phyloP scores from a whole-genome alignment of 2,329 filamentous ascomycete species.

The Thermothelomyces thermophilus region DNA sequence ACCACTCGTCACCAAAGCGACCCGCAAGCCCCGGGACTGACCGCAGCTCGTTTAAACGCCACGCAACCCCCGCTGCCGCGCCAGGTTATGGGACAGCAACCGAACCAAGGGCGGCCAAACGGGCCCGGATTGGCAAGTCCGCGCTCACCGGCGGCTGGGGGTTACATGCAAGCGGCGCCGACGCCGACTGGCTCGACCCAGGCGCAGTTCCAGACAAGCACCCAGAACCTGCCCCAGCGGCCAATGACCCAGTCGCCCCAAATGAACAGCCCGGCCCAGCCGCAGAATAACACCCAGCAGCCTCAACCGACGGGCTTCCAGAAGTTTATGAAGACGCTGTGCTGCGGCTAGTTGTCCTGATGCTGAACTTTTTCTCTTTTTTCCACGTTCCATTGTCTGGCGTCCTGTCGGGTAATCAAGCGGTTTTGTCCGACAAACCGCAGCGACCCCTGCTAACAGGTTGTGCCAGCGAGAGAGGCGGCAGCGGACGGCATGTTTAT shows the following conservation, averaged over 20 bases:
- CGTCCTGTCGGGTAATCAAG: constrained; percentile 13
- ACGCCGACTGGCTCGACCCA: constrained; percentile 88
- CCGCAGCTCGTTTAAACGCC: constrained; percentile 86
- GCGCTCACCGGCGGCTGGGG: constrained; percentile 52
- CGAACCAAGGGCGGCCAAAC: constrained; percentile 70
- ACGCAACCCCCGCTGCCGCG: constrained; percentile 77
- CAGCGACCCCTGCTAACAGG: not conserved
- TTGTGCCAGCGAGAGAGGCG: constrained; percentile 4
- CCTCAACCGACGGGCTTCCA: constrained; percentile 74
- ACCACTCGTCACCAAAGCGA: constrained; percentile 54
- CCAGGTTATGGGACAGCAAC: constrained; percentile 55
- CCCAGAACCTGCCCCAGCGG: constrained; percentile 71
- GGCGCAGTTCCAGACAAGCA: constrained; percentile 94
- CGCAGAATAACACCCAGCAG: constrained; percentile 47
- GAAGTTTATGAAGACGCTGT: constrained; percentile 87
- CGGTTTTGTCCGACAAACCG: not conserved
- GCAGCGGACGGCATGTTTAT: constrained; percentile 17
- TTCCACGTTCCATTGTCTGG: constrained; percentile 10
- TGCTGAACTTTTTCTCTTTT: constrained; percentile 1
- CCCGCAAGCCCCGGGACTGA: constrained; percentile 57
- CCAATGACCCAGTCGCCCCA: constrained; percentile 49
- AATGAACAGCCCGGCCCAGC: constrained; percentile 34
- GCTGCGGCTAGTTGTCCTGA: constrained; percentile 61
- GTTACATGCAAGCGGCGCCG: constrained; percentile 61
- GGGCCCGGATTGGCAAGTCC: constrained; percentile 66